These are phyloP conservation scores for Bonia amplexicaulis DNA, from an alignment of 176 grass and related monocot species.

Conservation along the genomic window DNA sequence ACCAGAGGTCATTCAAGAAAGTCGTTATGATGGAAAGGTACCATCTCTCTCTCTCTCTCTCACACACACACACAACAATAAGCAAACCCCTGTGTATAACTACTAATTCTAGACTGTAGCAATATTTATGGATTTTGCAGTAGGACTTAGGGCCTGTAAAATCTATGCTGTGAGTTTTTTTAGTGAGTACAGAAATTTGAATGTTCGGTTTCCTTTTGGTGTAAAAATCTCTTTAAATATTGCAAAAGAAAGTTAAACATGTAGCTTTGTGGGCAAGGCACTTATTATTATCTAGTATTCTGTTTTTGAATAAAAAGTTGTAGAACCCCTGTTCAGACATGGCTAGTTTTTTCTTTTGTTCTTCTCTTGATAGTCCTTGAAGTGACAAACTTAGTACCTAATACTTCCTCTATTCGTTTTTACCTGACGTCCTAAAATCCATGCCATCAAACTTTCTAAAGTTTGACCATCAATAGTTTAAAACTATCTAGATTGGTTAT, in stretches of 20 bases:
- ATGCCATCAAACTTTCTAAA: too few species aligned
- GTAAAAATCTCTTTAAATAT: neutral
- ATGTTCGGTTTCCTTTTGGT: neutral
- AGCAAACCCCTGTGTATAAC: neutral
- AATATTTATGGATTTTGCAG: slow-evolving; percentile 9
- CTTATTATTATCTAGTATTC: neutral
- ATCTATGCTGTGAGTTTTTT: slow-evolving; percentile 1
- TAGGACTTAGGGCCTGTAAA: neutral
- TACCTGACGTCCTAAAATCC: too few species aligned
- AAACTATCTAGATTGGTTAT: too few species aligned
- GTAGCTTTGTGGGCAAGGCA: neutral
- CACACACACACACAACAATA: neutral
- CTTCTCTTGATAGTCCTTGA: slow-evolving; percentile 14
- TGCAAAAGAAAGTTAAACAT: neutral
- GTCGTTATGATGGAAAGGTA: slow-evolving; percentile 99
- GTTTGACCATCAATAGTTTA: too few species aligned
- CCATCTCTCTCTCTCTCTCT: neutral
- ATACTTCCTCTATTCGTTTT: neutral
- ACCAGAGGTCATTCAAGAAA: slow-evolving; percentile 99
- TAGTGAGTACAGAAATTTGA: neutral
- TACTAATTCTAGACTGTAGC: slow-evolving; percentile 1
- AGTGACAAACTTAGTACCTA: neutral
- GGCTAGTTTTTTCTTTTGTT: slow-evolving; percentile 1
- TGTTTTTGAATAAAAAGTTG: neutral
- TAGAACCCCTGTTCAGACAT: neutral